Evolutionary conservation across 345 rosid species (phyloP).

Genomic region (Salix suchowensis): DNA sequence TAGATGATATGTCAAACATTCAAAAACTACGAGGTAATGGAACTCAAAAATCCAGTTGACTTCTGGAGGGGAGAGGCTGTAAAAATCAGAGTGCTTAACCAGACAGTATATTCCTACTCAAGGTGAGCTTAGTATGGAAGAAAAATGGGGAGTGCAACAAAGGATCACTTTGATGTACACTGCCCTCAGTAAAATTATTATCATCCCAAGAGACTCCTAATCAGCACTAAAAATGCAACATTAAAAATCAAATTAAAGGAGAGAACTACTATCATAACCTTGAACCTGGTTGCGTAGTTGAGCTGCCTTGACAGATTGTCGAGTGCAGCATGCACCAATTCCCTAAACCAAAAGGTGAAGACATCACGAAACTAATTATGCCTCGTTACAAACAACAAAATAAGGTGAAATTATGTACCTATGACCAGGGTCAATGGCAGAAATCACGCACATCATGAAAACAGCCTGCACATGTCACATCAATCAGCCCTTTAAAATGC

Average conservation of each 20-base stretch:
- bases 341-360: constrained; percentile 50
- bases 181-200: neutral
- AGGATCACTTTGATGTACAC: neutral
- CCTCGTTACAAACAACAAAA: neutral
- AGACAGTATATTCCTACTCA: too few relatives aligned
- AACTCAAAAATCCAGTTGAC: neutral
- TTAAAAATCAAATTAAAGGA: constrained; percentile 3
- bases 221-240: neutral
- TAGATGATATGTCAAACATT: neutral
- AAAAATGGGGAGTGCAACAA: neutral
- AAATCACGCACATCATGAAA: constrained; percentile 76
- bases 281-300: constrained; percentile 60
- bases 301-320: constrained; percentile 73
- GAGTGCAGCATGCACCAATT: constrained; percentile 56
- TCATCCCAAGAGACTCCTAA: neutral
- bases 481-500: neutral
- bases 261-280: constrained; percentile 41
- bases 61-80: neutral
- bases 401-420: constrained; percentile 42
- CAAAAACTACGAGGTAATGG: neutral
- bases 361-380: neutral
- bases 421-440: constrained; percentile 74
- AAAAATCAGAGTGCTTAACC: neutral
- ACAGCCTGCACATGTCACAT: constrained; percentile 58
- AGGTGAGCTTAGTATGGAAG: neutral